These are phyloP conservation scores for Bimuria novae-zelandiae DNA, from an alignment of 2,329 filamentous ascomycete species.

Conservation along the genomic window DNA sequence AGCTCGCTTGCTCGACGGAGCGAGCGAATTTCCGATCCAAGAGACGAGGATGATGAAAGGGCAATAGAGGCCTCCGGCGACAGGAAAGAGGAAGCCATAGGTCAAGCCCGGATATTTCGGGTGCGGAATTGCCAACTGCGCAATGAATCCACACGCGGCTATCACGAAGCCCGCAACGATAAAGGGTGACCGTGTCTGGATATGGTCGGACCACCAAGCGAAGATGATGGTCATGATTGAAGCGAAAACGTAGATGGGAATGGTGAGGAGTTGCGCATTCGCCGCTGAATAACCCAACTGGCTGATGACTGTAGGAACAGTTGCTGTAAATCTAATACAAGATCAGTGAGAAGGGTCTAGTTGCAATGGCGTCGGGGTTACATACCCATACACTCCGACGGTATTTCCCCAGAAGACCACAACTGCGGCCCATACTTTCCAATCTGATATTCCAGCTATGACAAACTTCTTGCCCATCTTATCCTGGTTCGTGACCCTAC, in stretches of 20 bases:
- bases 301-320: constrained; percentile 49
- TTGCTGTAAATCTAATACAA: constrained; percentile 40
- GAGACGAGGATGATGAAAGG: constrained; percentile 44
- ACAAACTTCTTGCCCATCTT: constrained; percentile 54
- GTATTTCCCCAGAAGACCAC: constrained; percentile 48
- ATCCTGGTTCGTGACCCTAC: constrained; percentile 55
- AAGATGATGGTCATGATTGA: constrained; percentile 47
- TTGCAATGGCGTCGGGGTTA: too few relatives aligned
- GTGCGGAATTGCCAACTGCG: constrained; percentile 54
- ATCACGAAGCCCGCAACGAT: constrained; percentile 57
- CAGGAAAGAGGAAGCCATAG: constrained; percentile 50
- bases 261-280: constrained; percentile 49
- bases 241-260: constrained; percentile 50
- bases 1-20: constrained; percentile 41
- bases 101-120: constrained; percentile 52
- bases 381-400: constrained; percentile 42
- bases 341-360: background rate
- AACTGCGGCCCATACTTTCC: constrained; percentile 42
- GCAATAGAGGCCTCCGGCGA: constrained; percentile 43
- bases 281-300: constrained; percentile 49
- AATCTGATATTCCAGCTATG: constrained; percentile 53
- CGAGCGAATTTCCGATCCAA: constrained; percentile 43
- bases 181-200: constrained; percentile 60
- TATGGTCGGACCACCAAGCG: constrained; percentile 56
- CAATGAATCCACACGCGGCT: constrained; percentile 59